Evolutionary conservation across 2,329 filamentous ascomycete genomes (phyloP).

Genomic region (Anthostomella pinea): DNA sequence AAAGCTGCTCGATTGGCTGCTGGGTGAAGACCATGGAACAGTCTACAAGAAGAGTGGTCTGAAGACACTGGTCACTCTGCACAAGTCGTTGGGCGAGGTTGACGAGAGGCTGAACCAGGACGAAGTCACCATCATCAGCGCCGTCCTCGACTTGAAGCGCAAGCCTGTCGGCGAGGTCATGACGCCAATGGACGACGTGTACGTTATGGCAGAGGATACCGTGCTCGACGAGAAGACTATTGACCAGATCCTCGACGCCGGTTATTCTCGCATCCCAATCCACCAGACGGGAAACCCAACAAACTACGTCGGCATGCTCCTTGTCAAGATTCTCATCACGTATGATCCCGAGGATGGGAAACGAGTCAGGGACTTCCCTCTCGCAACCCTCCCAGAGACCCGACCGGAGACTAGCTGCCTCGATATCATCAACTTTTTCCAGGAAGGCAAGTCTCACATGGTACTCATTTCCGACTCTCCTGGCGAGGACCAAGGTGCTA

Average conservation of each 20-base stretch:
- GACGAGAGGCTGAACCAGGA: slow-evolving; percentile 92
- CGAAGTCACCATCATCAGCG: slow-evolving; percentile 97
- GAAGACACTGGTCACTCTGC: slow-evolving; percentile 92
- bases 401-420: slow-evolving; percentile 92
- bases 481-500: slow-evolving; percentile 83
- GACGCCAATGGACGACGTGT: slow-evolving; percentile 98
- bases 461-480: slow-evolving; percentile 88
- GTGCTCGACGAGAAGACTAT: slow-evolving; percentile 91
- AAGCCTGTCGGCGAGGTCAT: slow-evolving; percentile 95
- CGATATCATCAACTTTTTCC: slow-evolving; percentile 99
- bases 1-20: slow-evolving; percentile 87
- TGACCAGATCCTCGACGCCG: slow-evolving; percentile 87
- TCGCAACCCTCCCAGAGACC: slow-evolving; percentile 93
- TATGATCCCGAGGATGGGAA: slow-evolving; percentile 94
- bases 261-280: slow-evolving; percentile 95
- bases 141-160: slow-evolving; percentile 92
- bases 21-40: slow-evolving; percentile 93
- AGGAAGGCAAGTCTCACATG: slow-evolving; percentile 99
- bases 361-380: slow-evolving; percentile 82
- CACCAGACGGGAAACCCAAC: slow-evolving; percentile 77
- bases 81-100: slow-evolving; percentile 84
- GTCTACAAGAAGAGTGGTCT: slow-evolving; percentile 97
- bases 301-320: slow-evolving; percentile 95
- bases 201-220: slow-evolving; percentile 93
- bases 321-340: slow-evolving; percentile 98